Evolutionary conservation across 176 grass and related monocot genomes (phyloP).

Genomic region (Urochloa ruziziensis): DNA sequence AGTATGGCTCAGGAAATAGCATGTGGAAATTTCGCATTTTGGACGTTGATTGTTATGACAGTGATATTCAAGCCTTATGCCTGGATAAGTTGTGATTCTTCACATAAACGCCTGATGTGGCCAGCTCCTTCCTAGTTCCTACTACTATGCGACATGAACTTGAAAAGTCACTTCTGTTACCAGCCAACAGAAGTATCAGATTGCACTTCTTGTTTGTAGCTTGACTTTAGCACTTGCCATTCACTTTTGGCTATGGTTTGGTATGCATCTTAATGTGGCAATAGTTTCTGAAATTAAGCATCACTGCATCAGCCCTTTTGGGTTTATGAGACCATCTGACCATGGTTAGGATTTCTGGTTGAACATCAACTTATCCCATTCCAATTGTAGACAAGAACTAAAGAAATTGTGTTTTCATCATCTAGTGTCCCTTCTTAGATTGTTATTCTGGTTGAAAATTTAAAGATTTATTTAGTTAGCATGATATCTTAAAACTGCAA

Average conservation of each 20-base stretch:
- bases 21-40: no score
- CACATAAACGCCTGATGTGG: not conserved
- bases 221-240: no score
- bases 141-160: no score
- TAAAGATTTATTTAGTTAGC: no score
- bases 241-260: no score
- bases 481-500: not conserved
- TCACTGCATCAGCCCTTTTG: not conserved
- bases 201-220: no score
- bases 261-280: not conserved
- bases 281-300: not conserved
- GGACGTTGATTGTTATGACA: no score
- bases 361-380: not conserved
- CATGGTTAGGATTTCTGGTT: not conserved
- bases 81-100: not conserved
- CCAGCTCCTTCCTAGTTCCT: not conserved
- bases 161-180: no score
- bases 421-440: not conserved
- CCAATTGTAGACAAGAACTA: not conserved
- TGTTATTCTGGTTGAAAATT: not conserved
- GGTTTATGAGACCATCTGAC: not conserved
- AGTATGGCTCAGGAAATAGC: no score
- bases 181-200: no score
- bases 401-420: no score
- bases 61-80: not conserved